A percentile compares a stretch with the other conserved stretches of the same genome.
Evolutionary conservation across 2,329 filamentous ascomycete species (phyloP).

Genomic region (Fusarium sp.): DNA sequence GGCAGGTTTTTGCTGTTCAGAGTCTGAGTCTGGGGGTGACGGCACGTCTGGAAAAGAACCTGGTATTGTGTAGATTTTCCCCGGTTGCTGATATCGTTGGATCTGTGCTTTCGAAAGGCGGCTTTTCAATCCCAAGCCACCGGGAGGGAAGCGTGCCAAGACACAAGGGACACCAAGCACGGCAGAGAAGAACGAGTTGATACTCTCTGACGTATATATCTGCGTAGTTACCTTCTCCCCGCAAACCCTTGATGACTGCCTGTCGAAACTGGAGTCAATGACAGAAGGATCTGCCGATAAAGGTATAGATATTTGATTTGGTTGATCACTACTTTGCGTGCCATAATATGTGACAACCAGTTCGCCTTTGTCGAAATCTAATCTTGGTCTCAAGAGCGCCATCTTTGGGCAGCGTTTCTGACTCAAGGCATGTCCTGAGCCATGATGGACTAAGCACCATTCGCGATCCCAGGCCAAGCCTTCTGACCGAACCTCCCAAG

Average conservation of each 20-base stretch:
- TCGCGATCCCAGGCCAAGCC: slow-evolving; percentile 95
- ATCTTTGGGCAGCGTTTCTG: slow-evolving; percentile 91
- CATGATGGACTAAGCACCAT: slow-evolving; percentile 92
- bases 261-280: slow-evolving; percentile 57
- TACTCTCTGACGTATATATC: slow-evolving; percentile 72
- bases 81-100: slow-evolving; percentile 63
- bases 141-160: slow-evolving; percentile 83
- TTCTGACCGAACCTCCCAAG: slow-evolving; percentile 84
- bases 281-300: slow-evolving; percentile 74
- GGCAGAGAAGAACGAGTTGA: slow-evolving; percentile 82
- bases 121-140: slow-evolving; percentile 66
- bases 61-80: slow-evolving; percentile 53
- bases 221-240: slow-evolving; percentile 80
- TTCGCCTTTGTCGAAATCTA: slow-evolving; percentile 76
- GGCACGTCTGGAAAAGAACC: slow-evolving; percentile 65
- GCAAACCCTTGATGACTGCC: slow-evolving; percentile 76
- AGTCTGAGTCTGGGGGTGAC: slow-evolving; percentile 68
- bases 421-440: slow-evolving; percentile 84
- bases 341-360: slow-evolving; percentile 70
- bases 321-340: slow-evolving; percentile 31
- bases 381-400: slow-evolving; percentile 79
- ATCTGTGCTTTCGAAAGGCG: slow-evolving; percentile 80
- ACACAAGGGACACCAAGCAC: slow-evolving; percentile 83
- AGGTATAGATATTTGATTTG: slow-evolving; percentile 63
- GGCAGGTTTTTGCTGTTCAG: slow-evolving; percentile 52